Conservation (phyloP, 805 yeast genomes). For the Yarrowia divulgata region DNA sequence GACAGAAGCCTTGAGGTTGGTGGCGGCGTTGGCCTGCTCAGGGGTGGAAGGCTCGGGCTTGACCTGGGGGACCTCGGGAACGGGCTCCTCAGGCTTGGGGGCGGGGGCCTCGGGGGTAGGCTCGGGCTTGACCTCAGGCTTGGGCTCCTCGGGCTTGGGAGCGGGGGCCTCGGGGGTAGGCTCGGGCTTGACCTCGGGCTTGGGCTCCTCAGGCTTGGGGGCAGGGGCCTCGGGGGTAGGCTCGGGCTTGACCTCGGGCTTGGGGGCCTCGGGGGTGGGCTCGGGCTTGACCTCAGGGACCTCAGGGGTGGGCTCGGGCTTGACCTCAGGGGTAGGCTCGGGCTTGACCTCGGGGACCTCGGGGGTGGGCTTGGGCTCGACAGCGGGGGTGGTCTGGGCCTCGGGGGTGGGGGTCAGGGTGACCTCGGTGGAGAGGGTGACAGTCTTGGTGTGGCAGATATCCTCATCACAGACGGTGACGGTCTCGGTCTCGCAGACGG, state of each 20-base stretch:
- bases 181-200: constrained; percentile 5
- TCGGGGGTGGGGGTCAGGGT: constrained; percentile 35
- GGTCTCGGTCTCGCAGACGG: constrained; percentile 38
- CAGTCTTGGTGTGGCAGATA: constrained; percentile 33
- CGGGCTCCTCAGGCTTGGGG: too few relatives aligned
- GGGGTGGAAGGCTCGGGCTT: constrained; percentile 32
- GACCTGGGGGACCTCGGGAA: constrained; percentile 34
- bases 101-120: constrained; percentile 7
- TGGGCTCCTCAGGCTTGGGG: constrained; percentile 5
- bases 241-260: constrained; percentile 21
- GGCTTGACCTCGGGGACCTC: constrained; percentile 23
- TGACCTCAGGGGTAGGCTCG: constrained; percentile 22
- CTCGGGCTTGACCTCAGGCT: constrained; percentile 20
- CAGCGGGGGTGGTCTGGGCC: constrained; percentile 12
- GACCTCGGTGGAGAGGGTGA: constrained; percentile 37
- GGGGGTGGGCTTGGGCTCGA: constrained; percentile 22
- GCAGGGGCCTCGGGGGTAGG: background rate
- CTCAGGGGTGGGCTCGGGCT: constrained; percentile 20
- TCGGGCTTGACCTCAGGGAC: constrained; percentile 21
- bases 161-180: constrained; percentile 1
- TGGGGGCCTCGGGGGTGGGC: too few relatives aligned
- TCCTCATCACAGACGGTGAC: constrained; percentile 38
- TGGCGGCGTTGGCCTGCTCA: constrained; percentile 33
- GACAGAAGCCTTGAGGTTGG: constrained; percentile 38
- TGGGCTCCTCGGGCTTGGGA: constrained; percentile 17